Evolutionary conservation across 495 filamentous ascomycete species (phyloP).

Genomic region (Annulohypoxylon nitens): DNA sequence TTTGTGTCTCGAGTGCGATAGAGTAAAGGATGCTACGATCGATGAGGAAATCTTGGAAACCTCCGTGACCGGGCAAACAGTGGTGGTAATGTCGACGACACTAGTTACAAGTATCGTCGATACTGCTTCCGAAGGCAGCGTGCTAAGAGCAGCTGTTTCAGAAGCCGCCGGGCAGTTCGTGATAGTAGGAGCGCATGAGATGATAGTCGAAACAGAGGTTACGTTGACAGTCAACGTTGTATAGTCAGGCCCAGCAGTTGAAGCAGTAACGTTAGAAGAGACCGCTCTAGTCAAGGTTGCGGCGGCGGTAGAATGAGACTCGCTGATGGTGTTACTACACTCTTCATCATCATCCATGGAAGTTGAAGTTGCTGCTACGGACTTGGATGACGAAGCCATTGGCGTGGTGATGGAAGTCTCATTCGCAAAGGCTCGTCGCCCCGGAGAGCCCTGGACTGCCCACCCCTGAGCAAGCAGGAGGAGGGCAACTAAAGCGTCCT

Average conservation of each 20-base stretch:
- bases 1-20: conserved; percentile 2
- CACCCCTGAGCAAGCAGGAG: conserved; percentile 25
- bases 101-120: conserved; percentile 45
- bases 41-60: conserved; percentile 46
- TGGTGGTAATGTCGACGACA: conserved; percentile 49
- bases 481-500: conserved; percentile 25
- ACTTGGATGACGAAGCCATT: neutral
- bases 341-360: neutral
- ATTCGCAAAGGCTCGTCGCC: conserved; percentile 2
- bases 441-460: conserved; percentile 11
- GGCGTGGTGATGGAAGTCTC: neutral
- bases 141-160: conserved; percentile 36
- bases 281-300: conserved; percentile 1
- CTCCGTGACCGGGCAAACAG: conserved; percentile 48
- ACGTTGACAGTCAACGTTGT: conserved; percentile 46
- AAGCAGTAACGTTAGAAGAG: conserved; percentile 31
- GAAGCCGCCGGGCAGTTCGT: conserved; percentile 41
- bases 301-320: conserved; percentile 7
- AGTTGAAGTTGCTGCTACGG: neutral
- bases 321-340: conserved; percentile 1
- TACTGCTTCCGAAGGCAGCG: conserved; percentile 39
- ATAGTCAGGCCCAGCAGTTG: conserved; percentile 14
- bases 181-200: conserved; percentile 44
- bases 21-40: conserved; percentile 38
- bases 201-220: conserved; percentile 45